Evolutionary conservation across 2,329 filamentous ascomycete species (phyloP).

Genomic region (Ceratocystiopsis sp.): DNA sequence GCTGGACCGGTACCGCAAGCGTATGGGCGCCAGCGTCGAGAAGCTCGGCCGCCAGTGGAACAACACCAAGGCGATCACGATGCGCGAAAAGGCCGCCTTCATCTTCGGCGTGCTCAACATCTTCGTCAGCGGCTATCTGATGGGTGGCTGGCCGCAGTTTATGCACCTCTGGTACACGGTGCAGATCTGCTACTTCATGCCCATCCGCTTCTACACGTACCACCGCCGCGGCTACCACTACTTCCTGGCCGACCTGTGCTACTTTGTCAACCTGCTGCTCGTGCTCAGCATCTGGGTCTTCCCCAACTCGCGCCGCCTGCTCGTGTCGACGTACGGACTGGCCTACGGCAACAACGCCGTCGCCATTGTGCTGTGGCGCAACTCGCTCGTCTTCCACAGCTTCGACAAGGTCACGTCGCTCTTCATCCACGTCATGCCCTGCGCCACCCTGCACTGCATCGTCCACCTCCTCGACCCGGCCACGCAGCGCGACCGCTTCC

Average conservation of each 20-base stretch:
- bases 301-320: constrained; percentile 73
- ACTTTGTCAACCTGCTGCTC: constrained; percentile 86
- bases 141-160: constrained; percentile 68
- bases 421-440: constrained; percentile 99
- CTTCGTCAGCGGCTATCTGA: constrained; percentile 86
- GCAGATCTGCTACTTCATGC: constrained; percentile 91
- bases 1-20: constrained; percentile 73
- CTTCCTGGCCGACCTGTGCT: constrained; percentile 92
- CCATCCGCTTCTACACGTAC: constrained; percentile 83
- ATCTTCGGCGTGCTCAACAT: constrained; percentile 95
- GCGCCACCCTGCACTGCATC: constrained; percentile 79
- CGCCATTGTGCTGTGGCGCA: constrained; percentile 98
- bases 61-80: constrained; percentile 71
- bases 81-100: constrained; percentile 88
- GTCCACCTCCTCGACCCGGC: constrained; percentile 62
- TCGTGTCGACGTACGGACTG: constrained; percentile 82
- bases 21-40: constrained; percentile 80
- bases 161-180: constrained; percentile 88
- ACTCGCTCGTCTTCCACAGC: constrained; percentile 94
- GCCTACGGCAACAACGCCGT: constrained; percentile 94
- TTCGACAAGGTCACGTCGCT: constrained; percentile 95
- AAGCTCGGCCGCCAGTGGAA: constrained; percentile 74
- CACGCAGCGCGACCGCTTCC: constrained; percentile 53
- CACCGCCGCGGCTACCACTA: constrained; percentile 88
- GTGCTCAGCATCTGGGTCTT: constrained; percentile 80